Evolutionary conservation across 2,329 filamentous ascomycete species (phyloP).

Genomic region (Neopestalotiopsis rosae): DNA sequence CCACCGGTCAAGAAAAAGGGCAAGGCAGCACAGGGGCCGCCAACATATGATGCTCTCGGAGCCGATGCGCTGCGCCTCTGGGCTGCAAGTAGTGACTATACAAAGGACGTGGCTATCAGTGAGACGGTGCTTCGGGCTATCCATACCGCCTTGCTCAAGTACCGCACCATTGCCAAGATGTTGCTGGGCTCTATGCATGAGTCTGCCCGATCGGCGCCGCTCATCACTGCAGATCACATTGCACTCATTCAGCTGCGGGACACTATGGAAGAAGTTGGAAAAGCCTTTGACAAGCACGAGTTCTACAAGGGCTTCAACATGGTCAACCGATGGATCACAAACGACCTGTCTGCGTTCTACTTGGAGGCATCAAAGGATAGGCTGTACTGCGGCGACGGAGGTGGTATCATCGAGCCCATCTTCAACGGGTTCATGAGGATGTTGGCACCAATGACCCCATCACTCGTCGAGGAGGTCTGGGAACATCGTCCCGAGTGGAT

Average conservation of each 20-base stretch:
- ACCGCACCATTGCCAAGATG: constrained; percentile 89
- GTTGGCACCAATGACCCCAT: constrained; percentile 79
- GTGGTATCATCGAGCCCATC: constrained; percentile 69
- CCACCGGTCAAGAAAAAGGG: constrained; percentile 69
- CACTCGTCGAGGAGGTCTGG: constrained; percentile 90
- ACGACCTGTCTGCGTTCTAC: constrained; percentile 90
- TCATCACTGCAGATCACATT: constrained; percentile 72
- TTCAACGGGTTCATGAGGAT: constrained; percentile 77
- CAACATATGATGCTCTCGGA: constrained; percentile 73
- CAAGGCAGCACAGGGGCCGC: constrained; percentile 49
- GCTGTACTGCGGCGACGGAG: constrained; percentile 80
- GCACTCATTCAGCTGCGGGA: constrained; percentile 76
- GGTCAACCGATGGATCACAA: constrained; percentile 82
- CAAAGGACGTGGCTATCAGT: constrained; percentile 83
- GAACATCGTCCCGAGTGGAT: constrained; percentile 73
- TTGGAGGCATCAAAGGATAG: constrained; percentile 91
- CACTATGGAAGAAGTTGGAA: constrained; percentile 67
- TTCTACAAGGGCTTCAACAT: constrained; percentile 78
- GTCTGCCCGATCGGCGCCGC: constrained; percentile 52
- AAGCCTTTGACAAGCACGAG: constrained; percentile 73
- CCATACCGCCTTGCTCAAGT: constrained; percentile 81
- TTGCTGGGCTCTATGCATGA: constrained; percentile 76
- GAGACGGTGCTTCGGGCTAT: constrained; percentile 77
- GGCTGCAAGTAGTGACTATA: constrained; percentile 92
- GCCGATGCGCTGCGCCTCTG: constrained; percentile 88